Base-by-base conservation (phyloP, 2,329 filamentous ascomycete species). In the Diaporthe sp. region DNA sequence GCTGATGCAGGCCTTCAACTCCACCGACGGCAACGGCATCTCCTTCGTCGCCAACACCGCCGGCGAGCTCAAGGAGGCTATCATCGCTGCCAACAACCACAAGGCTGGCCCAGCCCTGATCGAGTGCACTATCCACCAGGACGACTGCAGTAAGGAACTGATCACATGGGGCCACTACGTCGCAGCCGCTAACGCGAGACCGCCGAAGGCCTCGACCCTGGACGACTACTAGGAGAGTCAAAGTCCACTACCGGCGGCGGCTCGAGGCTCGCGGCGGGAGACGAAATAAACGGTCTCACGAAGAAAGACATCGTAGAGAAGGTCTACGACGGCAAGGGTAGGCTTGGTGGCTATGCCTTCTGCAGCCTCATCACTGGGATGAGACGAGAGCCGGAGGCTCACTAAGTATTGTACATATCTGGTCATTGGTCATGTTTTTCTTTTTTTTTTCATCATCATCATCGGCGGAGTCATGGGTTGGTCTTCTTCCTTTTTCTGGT, bases 161-260 rank as follows among this genome's bases (percentile, higher is more conserved):
- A 80, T 80, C 38, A 80, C 79, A 7, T 80, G 79, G 79, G 79
- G 79, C 35, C 79, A 80, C 66, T 79, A 77, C 67, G 79, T 80
- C 60, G 79, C 79, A 25, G 75, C 78, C 22, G 79, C 79, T 60
- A 80, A 80, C 74, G 78, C 77, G n/a, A 77, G 79, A 72, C 78
- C 78, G 55, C 79, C 79, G 40, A 76, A 66, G 54, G 73, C 69
- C 40, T 61, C 67, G 25, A 67, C 74, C 42, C 40, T 75, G 74
- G 74, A 73, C 74, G 74, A 75, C 52, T 55, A 33, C 33, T 73
- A 73, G 70, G 61, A 50, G 30, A 73, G 55, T 38, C 73, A 40
- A 60, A 40, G 50, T 52, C 68, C 60, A 58, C 17, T n/a, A 25
- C 61, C 60, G 69, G 70, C 64, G 64, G 64, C 64, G 64, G 64